Conservation (phyloP, 2,329 filamentous ascomycete genomes). For the Zymoseptoria ardabiliae region DNA sequence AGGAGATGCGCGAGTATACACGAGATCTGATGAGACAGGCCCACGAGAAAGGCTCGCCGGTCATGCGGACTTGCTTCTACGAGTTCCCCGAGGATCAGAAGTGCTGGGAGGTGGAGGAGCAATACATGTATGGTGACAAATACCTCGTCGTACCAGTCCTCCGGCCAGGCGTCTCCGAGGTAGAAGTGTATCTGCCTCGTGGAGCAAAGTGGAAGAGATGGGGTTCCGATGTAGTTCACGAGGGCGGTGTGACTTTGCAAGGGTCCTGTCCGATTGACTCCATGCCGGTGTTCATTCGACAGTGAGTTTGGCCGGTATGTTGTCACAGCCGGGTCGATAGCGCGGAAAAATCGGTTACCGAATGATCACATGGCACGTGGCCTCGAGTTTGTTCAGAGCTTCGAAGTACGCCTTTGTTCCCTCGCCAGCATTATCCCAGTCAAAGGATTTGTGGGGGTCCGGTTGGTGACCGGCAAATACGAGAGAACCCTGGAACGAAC, state of each 20-base stretch:
- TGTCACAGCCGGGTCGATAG: background rate
- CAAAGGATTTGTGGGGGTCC: background rate
- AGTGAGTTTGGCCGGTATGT: background rate
- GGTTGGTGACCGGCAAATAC: background rate
- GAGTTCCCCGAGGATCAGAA: conserved; percentile 51
- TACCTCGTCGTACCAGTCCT: conserved; percentile 55
- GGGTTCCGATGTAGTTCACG: conserved; percentile 25
- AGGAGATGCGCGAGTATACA: conserved; percentile 52
- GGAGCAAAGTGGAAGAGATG: conserved; percentile 41
- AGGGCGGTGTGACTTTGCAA: conserved; percentile 13
- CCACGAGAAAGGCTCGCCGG: conserved; percentile 51
- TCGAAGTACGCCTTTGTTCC: background rate
- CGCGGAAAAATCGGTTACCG: background rate
- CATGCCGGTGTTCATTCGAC: conserved; percentile 16
- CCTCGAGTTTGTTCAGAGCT: background rate
- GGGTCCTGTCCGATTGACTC: conserved; percentile 15
- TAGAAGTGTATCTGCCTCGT: conserved; percentile 47
- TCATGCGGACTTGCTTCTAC: conserved; percentile 58
- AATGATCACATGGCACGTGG: background rate
- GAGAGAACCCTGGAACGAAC: background rate
- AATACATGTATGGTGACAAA: conserved; percentile 58
- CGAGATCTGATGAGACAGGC: conserved; percentile 52
- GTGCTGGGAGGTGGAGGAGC: conserved; percentile 51
- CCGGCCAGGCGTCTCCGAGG: conserved; percentile 38
- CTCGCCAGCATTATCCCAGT: background rate